Evolutionary conservation across 1,284 basidiomycete species (phyloP).

Genomic region (Naganishia albida): DNA sequence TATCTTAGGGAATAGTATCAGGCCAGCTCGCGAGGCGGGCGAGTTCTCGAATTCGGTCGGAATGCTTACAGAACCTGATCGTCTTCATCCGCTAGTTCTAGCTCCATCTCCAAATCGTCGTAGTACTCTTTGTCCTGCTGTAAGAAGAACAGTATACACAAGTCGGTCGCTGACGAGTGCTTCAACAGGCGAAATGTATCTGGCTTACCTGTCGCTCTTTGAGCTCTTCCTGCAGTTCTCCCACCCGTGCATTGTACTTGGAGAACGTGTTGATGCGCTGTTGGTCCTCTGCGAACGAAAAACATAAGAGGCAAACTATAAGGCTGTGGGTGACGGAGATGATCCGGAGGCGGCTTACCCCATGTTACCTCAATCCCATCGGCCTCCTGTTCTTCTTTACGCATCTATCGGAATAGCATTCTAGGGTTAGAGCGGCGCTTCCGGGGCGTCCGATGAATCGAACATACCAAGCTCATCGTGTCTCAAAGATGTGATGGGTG

Average conservation of each 20-base stretch:
- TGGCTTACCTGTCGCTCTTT: conserved; percentile 66
- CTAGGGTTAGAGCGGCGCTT: too few species aligned
- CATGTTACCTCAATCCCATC: conserved; percentile 85
- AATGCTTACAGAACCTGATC: conserved; percentile 67
- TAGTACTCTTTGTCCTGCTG: conserved; percentile 91
- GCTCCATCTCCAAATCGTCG: conserved; percentile 81
- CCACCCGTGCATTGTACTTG: conserved; percentile 78
- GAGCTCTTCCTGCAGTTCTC: conserved; percentile 71
- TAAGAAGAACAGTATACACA: not conserved
- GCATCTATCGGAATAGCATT: conserved; percentile 41
- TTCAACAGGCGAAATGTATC: not conserved
- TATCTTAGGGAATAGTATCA: conserved; percentile 62
- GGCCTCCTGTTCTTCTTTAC: conserved; percentile 73
- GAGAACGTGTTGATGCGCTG: conserved; percentile 90
- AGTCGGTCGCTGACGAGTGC: too few species aligned
- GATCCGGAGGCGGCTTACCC: conserved; percentile 61
- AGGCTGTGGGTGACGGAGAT: conserved; percentile 11
- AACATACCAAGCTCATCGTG: conserved; percentile 11
- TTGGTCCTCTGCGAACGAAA: conserved; percentile 74
- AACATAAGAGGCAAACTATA: too few species aligned
- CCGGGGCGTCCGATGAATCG: not conserved
- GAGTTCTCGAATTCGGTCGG: not conserved
- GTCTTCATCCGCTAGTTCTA: conserved; percentile 86
- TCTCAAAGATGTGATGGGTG: not conserved
- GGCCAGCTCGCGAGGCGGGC: not conserved